Base-by-base conservation (phyloP, 1,284 basidiomycete species). In the Puccinia hordei region DNA sequence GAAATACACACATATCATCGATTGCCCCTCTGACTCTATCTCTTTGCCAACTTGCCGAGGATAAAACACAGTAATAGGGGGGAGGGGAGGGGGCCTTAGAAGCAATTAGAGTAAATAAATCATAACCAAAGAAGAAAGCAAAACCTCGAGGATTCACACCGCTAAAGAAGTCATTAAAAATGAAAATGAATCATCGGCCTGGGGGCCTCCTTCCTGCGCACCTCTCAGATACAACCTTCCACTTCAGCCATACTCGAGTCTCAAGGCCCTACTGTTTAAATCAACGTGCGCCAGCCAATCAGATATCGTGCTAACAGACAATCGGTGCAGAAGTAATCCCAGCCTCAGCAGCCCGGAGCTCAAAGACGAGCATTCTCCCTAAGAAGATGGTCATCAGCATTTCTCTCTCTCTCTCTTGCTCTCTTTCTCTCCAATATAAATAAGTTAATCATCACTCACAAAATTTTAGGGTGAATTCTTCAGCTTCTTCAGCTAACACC, bases 401-500 rank as follows among this genome's bases (percentile, higher is more conserved):
- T 61, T n/a, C 24, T 13, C n/a, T n/a, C n/a, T n/a, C n/a, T n/a
- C n/a, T 61, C 57, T 24, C 57, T n/a, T n/a, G n/a, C 13, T n/a
- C 27, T 33, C 33, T 27, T n/a, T 5, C 24, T 55, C 17, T 55
- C 5, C 53, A 55, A 55, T 6, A 55, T 5, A 55, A 55, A 55
- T 6, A 55, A 55, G 17, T 6, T 55, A 4, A 61, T 61, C 30
- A 61, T n/a, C 49, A 51, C 78, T 65, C 19, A 80, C 78, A 80
- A 63, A 80, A 73, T 24, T 73, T 73, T 5, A 73, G 17, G 22
- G 30, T 44, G 33, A 80, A 76, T 46, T 78, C 75, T 46, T 81
- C 75, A 27, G 65, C 65, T 35, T 80, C 78, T 49, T 66, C 71
- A 30, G 57, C 30, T 10, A 55, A 61, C 13, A 85, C 84, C 38